Evolutionary conservation across 176 grass and related monocot genomes (phyloP), one percentile per base, ranked within the genome.

Genomic region (Tillandsia leiboldiana): DNA sequence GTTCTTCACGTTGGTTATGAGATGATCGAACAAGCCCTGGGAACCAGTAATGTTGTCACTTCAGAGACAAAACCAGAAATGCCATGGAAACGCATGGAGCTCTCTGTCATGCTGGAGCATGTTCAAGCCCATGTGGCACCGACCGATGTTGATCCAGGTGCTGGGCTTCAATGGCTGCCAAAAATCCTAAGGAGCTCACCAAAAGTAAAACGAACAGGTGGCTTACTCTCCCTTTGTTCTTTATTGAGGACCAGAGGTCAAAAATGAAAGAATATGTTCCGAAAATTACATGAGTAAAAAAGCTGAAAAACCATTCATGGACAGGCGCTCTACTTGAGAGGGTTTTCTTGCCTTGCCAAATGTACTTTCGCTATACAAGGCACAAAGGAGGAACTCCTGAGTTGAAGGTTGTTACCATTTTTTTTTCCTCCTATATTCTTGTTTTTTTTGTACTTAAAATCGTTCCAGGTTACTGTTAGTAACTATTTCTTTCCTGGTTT

Each of bases 281-380:
- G 24, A 24, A 24, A 24, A 24, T 24, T 24, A 42, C 33, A 7
- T 6, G 6, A 42, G 33, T 42, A 42, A 42, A 42, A 42, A 42
- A 42, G 33, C 33, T 42, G 33, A 42, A 42, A 42, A 42, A 6
- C 33, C 33, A 42, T 42, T 8, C 33, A 42, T 42, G 33, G 33
- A 42, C 33, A 42, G 89, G 93, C 72, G 85, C 93, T 69, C 85
- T 96, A 80, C 86, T 96, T 72, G 93, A 92, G 77, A 88, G 89
- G 75, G 93, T 96, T 74, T 96, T 96, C 80, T 92, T 87, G 83
- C 93, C 93, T 71, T 96, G 93, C 73, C 86, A 92, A 84, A 96
- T 96, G 93, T 96, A 89, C 75, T 87, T 96, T 20, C 89, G 86
- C 29, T 92, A 81, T 70, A 92, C 93, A 70, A 83, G 86, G 63